phyloP scores from a whole-genome alignment of 1,284 basidiomycete genomes.

The Earliella scabrosa region DNA sequence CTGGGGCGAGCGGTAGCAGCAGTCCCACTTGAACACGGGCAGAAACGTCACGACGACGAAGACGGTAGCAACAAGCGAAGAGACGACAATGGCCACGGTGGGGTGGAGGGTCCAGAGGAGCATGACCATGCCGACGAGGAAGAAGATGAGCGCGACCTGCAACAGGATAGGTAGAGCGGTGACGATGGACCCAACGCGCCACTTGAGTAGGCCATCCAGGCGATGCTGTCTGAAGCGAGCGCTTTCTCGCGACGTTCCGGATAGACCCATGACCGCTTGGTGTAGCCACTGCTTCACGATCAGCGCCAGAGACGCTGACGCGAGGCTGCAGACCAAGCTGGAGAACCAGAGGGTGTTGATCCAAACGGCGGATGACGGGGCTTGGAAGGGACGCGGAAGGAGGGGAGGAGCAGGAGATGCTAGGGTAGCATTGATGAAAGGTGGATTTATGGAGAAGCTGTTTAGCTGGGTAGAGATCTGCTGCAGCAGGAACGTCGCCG shows the following conservation, averaged over 20 bases:
- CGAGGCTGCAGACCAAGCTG: slow-evolving; percentile 3
- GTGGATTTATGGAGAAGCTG: slow-evolving; percentile 8
- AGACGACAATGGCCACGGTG: background rate
- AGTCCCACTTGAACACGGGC: too few species aligned
- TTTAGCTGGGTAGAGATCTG: slow-evolving; percentile 3
- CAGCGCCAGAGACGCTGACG: background rate
- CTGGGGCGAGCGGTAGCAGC: too few species aligned
- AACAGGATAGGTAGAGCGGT: slow-evolving; percentile 12
- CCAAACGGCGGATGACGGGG: too few species aligned
- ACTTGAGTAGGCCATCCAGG: background rate
- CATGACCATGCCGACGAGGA: slow-evolving; percentile 16
- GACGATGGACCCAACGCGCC: slow-evolving; percentile 10
- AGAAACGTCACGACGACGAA: too few species aligned
- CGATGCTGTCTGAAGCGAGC: slow-evolving; percentile 1
- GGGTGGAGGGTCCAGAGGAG: slow-evolving; percentile 11
- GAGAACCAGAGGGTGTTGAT: slow-evolving; percentile 11
- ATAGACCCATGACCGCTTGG: background rate
- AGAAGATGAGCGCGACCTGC: slow-evolving; percentile 12
- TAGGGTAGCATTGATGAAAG: slow-evolving; percentile 12
- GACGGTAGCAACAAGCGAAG: too few species aligned
- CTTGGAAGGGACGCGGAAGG: too few species aligned
- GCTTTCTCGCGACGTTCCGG: background rate
- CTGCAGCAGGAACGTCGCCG: background rate
- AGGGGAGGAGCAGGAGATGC: background rate
- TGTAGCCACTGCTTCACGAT: slow-evolving; percentile 7